Percentiles rank a stretch among this genome's conserved stretches.
These are phyloP conservation scores for Russula foetens DNA, from an alignment of 768 basidiomycete species.

Conservation along the genomic window DNA sequence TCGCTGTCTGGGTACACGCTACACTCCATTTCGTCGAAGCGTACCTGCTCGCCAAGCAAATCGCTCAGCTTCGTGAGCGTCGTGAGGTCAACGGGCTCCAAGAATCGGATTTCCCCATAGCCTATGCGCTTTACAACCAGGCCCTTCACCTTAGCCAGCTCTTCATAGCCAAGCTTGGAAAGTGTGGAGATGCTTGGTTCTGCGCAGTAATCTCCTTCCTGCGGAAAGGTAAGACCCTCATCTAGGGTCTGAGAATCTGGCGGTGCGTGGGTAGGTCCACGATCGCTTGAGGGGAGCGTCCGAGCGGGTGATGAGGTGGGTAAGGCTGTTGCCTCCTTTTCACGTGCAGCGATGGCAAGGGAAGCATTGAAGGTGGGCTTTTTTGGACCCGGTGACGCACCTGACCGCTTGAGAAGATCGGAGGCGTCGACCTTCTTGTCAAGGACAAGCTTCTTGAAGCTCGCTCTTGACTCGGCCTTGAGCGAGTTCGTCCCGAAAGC, in stretches of 20 bases:
- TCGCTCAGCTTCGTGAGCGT: slow-evolving; percentile 70
- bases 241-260: not conserved
- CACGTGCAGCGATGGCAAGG: slow-evolving; percentile 64
- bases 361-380: slow-evolving; percentile 71
- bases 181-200: slow-evolving; percentile 71
- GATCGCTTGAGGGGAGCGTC: slow-evolving; percentile 28
- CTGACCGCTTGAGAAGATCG: slow-evolving; percentile 46
- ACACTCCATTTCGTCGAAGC: slow-evolving; percentile 88
- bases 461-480: slow-evolving; percentile 63
- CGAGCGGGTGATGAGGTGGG: slow-evolving; percentile 11
- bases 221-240: slow-evolving; percentile 19
- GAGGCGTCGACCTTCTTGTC: slow-evolving; percentile 76
- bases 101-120: slow-evolving; percentile 80
- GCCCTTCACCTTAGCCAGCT: slow-evolving; percentile 63
- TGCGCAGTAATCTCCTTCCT: slow-evolving; percentile 89
- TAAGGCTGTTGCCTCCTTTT: slow-evolving; percentile 48
- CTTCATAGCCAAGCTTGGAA: slow-evolving; percentile 60
- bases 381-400: slow-evolving; percentile 20
- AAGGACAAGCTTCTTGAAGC: slow-evolving; percentile 88
- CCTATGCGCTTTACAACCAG: slow-evolving; percentile 88
- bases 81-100: slow-evolving; percentile 78
- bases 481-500: slow-evolving; percentile 54
- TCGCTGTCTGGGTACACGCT: slow-evolving; percentile 89
- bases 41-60: slow-evolving; percentile 78
- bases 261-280: slow-evolving; percentile 20